These are phyloP conservation scores for Nemania diffusa DNA, from an alignment of 2,329 filamentous ascomycete species.

Conservation along the genomic window DNA sequence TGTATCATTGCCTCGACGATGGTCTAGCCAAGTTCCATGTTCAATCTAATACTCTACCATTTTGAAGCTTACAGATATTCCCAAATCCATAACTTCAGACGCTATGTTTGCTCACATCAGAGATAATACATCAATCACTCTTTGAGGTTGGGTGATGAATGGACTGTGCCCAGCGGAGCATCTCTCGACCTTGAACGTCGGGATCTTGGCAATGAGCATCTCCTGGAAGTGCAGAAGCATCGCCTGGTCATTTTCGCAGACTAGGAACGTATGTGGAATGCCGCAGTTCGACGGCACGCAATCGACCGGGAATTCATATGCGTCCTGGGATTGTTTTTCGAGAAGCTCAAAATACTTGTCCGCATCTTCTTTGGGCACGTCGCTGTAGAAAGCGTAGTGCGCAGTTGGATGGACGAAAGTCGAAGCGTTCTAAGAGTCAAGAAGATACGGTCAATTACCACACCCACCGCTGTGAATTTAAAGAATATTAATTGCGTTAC, in stretches of 20 bases:
- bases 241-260: constrained; percentile 32
- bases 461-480: neutral
- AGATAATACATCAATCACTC: constrained; percentile 29
- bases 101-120: constrained; percentile 13
- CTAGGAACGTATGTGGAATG: constrained; percentile 32
- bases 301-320: constrained; percentile 24
- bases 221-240: constrained; percentile 28
- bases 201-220: constrained; percentile 26
- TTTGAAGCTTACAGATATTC: neutral
- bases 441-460: neutral
- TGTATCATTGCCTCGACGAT: neutral
- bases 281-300: constrained; percentile 29
- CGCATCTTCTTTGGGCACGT: constrained; percentile 23
- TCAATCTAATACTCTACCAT: neutral
- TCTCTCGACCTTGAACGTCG: constrained; percentile 26
- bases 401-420: constrained; percentile 27
- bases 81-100: neutral
- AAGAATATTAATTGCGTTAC: neutral
- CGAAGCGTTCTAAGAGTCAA: constrained; percentile 16
- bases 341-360: constrained; percentile 27
- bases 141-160: constrained; percentile 31
- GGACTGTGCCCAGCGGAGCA: constrained; percentile 28
- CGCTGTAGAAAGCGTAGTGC: constrained; percentile 27
- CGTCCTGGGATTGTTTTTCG: constrained; percentile 31
- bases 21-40: neutral